Evolutionary conservation across 805 yeast species (phyloP), one percentile per base, ranked within the genome.

Genomic region (Candida orba): DNA sequence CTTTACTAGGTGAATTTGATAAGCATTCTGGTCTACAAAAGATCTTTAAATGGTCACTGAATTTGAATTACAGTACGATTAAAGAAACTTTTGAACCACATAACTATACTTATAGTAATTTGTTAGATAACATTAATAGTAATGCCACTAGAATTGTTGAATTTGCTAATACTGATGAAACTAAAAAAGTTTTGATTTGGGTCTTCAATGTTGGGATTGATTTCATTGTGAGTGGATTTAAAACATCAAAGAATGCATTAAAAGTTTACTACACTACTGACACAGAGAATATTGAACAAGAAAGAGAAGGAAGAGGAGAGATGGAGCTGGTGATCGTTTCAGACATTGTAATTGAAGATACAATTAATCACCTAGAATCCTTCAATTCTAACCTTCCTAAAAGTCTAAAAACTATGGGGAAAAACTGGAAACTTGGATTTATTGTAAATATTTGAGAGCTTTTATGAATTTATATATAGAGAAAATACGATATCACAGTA

Each of bases 21-120:
- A 54, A 53, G 22, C 47, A 50, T 37, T 57, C 63, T 25, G 60
- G 58, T 18, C 51, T 62, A 34, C 56, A 52, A 13, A 72, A 65
- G 46, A 34, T 82, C 1, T 67, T 68, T 63, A 83, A 82, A 54
- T 84, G 90, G 90, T 67, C 68, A 23, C 36, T 81, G 2, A 44
- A 46, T 8, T 51, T 79, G 14, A 41, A 49, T 2, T 53, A 59
- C 34, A 49, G 31, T 2, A 44, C 30, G 9, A 39, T 8, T 4
- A 22, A n/a, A n/a, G 71, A 65, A n/a, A 15, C 13, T 0, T 76
- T 63, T 41, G 51, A 59, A 1, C 68, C 73, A 0, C 64, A 62
- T 41, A 50, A 63, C 23, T 68, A 59, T 44, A 58, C 69, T 0
- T 71, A 67, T 44, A 65, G 64, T 33, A 52, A 63, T 2, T 52